Conservation (phyloP, 2,329 filamentous ascomycete species). For the Alternaria ethzedia region DNA sequence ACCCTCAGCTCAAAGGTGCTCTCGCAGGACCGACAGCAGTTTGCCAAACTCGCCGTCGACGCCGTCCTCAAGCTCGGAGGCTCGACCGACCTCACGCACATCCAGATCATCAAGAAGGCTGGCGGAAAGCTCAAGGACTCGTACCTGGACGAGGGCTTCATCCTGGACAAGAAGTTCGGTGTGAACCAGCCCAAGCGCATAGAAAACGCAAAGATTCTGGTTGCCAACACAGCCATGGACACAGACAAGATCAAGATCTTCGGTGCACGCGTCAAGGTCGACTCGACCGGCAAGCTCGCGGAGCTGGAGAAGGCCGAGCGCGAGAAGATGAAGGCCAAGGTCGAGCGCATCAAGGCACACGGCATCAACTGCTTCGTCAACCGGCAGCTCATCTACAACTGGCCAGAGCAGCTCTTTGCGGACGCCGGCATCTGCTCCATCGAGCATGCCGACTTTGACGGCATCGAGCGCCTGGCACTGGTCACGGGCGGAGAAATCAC, state of each 20-base stretch:
- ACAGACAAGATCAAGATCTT: slow-evolving; percentile 99
- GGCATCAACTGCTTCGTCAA: slow-evolving; percentile 99
- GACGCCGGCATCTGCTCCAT: slow-evolving; percentile 98
- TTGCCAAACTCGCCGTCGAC: slow-evolving; percentile 86
- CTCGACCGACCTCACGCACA: slow-evolving; percentile 93
- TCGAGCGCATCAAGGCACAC: slow-evolving; percentile 97
- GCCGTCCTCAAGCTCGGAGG: slow-evolving; percentile 89
- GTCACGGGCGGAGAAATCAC: slow-evolving; percentile 98
- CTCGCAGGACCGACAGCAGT: slow-evolving; percentile 90
- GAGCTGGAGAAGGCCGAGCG: slow-evolving; percentile 97
- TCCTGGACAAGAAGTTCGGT: slow-evolving; percentile 98
- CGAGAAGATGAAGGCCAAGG: slow-evolving; percentile 99
- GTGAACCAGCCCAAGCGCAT: slow-evolving; percentile 97
- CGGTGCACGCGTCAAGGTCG: slow-evolving; percentile 94
- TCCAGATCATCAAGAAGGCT: slow-evolving; percentile 99
- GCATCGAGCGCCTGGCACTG: slow-evolving; percentile 90
- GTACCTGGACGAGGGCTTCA: slow-evolving; percentile 97
- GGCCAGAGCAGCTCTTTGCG: slow-evolving; percentile 98
- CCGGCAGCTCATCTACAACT: slow-evolving; percentile 99
- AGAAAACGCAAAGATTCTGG: slow-evolving; percentile 97
- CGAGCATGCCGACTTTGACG: slow-evolving; percentile 98
- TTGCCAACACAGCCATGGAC: slow-evolving; percentile 99
- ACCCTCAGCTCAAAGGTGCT: slow-evolving; percentile 98
- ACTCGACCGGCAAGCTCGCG: slow-evolving; percentile 94
- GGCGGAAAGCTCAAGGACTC: slow-evolving; percentile 97